phyloP scores from a whole-genome alignment of 768 basidiomycete genomes.

The Tulasnella sp. region DNA sequence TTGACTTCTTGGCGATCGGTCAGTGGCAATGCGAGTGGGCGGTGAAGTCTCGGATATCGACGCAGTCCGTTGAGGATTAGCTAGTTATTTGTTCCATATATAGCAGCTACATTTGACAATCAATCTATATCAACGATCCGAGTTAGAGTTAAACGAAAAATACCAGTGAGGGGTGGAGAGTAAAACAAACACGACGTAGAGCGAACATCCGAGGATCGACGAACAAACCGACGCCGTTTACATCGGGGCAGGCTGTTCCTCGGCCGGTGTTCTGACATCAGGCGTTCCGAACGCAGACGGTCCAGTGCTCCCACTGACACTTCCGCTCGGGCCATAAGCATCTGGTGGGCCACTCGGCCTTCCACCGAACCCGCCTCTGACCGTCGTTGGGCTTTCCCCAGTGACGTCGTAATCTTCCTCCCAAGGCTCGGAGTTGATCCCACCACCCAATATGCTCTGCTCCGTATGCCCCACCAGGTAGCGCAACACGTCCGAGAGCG shows the following conservation, averaged over 20 bases:
- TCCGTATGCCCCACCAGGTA: slow-evolving; percentile 44
- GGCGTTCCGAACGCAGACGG: background rate
- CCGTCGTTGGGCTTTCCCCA: background rate
- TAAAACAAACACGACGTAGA: background rate
- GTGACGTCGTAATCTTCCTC: background rate
- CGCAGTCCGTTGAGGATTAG: background rate
- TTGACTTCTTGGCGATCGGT: background rate
- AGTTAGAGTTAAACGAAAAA: background rate
- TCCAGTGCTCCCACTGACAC: background rate
- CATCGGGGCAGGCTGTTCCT: background rate
- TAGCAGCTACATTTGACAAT: background rate
- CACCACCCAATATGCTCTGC: background rate
- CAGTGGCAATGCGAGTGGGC: background rate
- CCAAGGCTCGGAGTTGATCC: background rate
- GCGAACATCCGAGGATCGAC: background rate
- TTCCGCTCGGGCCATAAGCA: background rate
- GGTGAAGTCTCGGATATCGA: background rate
- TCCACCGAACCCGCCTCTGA: background rate
- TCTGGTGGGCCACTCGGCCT: background rate
- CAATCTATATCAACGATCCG: no score
- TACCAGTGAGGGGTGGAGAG: background rate
- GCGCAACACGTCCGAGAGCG: slow-evolving; percentile 76
- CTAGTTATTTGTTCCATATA: background rate
- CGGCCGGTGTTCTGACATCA: background rate
- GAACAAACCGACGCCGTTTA: background rate